Base-by-base conservation (phyloP, 306 rosid genomes). In the Lathyrus aphaca region DNA sequence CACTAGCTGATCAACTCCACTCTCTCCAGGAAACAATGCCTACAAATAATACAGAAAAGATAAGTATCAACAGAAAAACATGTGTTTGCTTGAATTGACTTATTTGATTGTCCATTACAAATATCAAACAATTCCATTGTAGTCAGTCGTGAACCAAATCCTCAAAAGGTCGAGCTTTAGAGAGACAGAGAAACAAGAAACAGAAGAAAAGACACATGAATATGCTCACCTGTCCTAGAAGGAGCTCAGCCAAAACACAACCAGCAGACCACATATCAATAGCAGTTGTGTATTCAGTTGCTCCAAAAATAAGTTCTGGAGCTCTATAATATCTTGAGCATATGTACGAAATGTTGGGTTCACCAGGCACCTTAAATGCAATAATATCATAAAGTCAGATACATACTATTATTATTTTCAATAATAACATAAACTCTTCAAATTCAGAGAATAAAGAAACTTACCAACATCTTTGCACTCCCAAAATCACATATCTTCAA, bases 221-320 rank as follows among this genome's bases (percentile, higher is more conserved):
- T 11, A 42, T 42, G 5, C n/a, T 44, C 39, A 92, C 98, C 89
- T 83, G 91, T 76, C 98, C 98, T 40, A 89, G 82, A 73, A 92
- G 98, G 57, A 92, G 91, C 88, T 92, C 98, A 43, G 91, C 90
- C 77, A 92, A 74, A 61, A 92, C 98, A 73, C 98, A 92, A 72
- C 98, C 98, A 55, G 72, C 96, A 8, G 98, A 92, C 98, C 98
- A 92, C 86, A 92, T 85, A 85, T 92, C 98, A 71, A 92, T 89
- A 39, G 98, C 96, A 71, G 86, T 89, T 46, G 96, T 89, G 78
- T 92, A 92, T 77, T 89, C 96, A n/a, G 96, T 88, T 27, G 98
- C 98, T 76, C 98, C 98, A 56, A 92, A 90, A 78, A 92, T 92
- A 77, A 92, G 98, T 77, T 92, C 98, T 0, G 98, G 98, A 69